phyloP scores from a whole-genome alignment of 1,284 basidiomycete genomes.

The Golubevia sp. region DNA sequence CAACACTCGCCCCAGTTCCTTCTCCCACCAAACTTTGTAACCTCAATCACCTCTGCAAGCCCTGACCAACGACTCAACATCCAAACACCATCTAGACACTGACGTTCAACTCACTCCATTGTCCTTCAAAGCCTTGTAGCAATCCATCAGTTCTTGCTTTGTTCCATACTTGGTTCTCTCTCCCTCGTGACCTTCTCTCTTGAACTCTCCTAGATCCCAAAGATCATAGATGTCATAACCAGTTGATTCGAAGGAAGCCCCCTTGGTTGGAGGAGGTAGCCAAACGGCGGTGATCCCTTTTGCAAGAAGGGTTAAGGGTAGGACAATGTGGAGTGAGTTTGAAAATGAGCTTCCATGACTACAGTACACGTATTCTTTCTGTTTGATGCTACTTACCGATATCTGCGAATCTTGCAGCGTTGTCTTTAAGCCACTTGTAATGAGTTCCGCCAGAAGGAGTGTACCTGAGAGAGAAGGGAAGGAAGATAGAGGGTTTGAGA shows the following conservation, averaged over 20 bases:
- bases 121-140: conserved; percentile 66
- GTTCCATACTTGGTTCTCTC: conserved; percentile 87
- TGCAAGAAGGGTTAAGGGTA: too few relatives aligned
- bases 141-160: conserved; percentile 75
- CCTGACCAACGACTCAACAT: too few relatives aligned
- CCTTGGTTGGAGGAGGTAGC: conserved; percentile 61
- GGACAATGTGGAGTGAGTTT: background rate
- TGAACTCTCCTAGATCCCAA: conserved; percentile 78
- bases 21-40: too few relatives aligned
- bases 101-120: conserved; percentile 56
- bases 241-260: conserved; percentile 58
- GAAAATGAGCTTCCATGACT: background rate
- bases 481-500: background rate
- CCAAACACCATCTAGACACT: too few relatives aligned
- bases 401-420: conserved; percentile 72
- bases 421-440: conserved; percentile 79
- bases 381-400: conserved; percentile 71
- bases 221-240: conserved; percentile 65
- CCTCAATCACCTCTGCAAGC: too few relatives aligned
- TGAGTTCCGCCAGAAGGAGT: conserved; percentile 67
- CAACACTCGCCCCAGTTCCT: too few relatives aligned
- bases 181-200: conserved; percentile 73
- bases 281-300: background rate
- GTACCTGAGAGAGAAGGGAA: conserved; percentile 45
- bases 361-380: conserved; percentile 59